Conservation (phyloP, 257 asterid genomes). For the Solanum tarapatanum region DNA sequence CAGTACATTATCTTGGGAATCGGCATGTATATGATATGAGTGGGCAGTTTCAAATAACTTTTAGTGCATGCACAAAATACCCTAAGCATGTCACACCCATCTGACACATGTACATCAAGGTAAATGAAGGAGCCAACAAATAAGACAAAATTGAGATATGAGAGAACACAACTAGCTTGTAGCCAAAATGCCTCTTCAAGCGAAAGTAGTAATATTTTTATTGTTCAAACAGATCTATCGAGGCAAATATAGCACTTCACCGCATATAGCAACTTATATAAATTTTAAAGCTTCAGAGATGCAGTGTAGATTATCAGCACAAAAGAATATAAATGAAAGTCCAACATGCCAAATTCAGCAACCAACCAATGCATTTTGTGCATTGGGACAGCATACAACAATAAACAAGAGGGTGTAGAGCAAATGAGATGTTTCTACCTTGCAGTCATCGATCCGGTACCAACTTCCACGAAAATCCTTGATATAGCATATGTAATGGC, state of each 20-base stretch:
- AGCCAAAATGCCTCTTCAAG: neutral
- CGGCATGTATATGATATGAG: neutral
- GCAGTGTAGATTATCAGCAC: neutral
- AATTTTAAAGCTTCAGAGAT: neutral
- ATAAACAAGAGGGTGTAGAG: neutral
- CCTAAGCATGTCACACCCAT: neutral
- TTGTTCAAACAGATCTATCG: neutral
- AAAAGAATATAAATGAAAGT: neutral
- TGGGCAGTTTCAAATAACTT: neutral
- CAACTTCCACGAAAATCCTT: slow-evolving; percentile 78
- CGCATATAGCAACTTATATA: neutral
- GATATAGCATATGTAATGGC: slow-evolving; percentile 90
- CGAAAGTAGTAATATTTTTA: neutral
- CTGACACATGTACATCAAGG: neutral
- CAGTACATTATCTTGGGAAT: neutral
- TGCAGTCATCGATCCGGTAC: slow-evolving; percentile 87
- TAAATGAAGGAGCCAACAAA: neutral
- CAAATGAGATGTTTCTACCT: slow-evolving; percentile 33
- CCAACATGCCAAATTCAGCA: neutral
- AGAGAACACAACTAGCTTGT: neutral
- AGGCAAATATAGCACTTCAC: neutral
- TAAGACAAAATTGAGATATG: neutral
- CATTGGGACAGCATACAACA: neutral
- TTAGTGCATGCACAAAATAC: neutral
- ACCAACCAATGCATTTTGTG: neutral